These are phyloP conservation scores for Multifurca ochricompacta DNA, from an alignment of 768 basidiomycete species.

Conservation along the genomic window DNA sequence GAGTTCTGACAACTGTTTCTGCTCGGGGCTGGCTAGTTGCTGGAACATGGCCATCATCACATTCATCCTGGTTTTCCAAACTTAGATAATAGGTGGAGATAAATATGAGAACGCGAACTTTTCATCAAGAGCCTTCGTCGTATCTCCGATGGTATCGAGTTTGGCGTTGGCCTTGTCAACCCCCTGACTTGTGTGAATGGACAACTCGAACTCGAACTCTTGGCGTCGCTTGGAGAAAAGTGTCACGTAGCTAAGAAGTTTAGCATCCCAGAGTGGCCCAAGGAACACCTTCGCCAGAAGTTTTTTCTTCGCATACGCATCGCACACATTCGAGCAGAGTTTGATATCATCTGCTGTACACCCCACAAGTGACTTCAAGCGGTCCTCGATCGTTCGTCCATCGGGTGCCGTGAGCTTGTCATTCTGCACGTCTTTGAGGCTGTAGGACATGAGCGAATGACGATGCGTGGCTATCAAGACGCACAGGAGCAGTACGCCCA, in stretches of 20 bases:
- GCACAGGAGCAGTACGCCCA: conserved; percentile 25
- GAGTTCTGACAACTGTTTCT: conserved; percentile 1
- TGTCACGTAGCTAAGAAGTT: conserved; percentile 22
- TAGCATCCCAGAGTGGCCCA: conserved; percentile 26
- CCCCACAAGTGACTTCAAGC: conserved; percentile 28
- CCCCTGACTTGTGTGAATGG: conserved; percentile 24
- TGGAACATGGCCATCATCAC: conserved; percentile 15
- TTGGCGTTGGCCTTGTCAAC: conserved; percentile 6
- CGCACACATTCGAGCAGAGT: conserved; percentile 28
- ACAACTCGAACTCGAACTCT: conserved; percentile 27
- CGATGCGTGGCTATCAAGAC: not conserved
- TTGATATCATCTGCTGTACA: conserved; percentile 28
- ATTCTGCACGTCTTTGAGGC: conserved; percentile 29
- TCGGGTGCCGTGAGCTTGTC: conserved; percentile 26
- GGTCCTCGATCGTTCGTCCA: conserved; percentile 29
- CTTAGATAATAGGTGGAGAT: not conserved
- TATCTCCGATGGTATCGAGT: conserved; percentile 12
- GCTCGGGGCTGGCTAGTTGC: conserved; percentile 16
- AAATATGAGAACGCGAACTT: conserved; percentile 12
- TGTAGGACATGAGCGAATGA: conserved; percentile 4
- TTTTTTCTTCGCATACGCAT: conserved; percentile 28
- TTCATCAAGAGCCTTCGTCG: conserved; percentile 12
- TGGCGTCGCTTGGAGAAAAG: conserved; percentile 23
- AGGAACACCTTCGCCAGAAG: conserved; percentile 26
- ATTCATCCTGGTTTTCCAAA: conserved; percentile 16